phyloP scores from a whole-genome alignment of 2,329 filamentous ascomycete genomes.

The Aureobasidium namibiae region DNA sequence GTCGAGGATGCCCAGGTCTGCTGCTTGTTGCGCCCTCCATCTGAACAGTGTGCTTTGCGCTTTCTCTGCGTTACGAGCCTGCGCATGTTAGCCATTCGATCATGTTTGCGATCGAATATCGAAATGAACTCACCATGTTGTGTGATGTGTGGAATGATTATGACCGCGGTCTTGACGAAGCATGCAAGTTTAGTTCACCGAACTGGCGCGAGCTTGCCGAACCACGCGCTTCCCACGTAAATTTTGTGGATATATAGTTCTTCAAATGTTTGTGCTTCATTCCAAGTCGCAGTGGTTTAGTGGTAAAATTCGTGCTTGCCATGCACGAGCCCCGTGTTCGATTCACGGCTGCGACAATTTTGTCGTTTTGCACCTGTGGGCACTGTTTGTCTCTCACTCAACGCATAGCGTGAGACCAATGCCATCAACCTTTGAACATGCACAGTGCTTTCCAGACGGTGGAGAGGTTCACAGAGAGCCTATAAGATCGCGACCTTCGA shows the following conservation, averaged over 20 bases:
- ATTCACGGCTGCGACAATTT: conserved; percentile 12
- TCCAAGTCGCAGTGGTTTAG: conserved; percentile 12
- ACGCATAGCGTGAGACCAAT: too few species aligned
- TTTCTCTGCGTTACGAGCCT: conserved; percentile 97
- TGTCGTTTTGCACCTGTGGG: neutral
- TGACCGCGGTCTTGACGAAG: neutral
- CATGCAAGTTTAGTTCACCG: neutral
- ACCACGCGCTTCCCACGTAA: neutral
- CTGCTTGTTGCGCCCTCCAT: conserved; percentile 95
- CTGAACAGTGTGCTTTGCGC: conserved; percentile 74
- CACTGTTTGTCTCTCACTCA: too few species aligned
- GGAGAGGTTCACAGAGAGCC: too few species aligned
- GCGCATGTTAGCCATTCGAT: neutral
- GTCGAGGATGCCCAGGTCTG: conserved; percentile 93
- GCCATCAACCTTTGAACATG: too few species aligned
- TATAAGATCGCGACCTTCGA: too few species aligned
- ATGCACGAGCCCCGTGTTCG: conserved; percentile 13
- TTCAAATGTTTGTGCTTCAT: neutral
- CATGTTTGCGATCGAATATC: neutral
- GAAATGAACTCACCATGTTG: conserved; percentile 1
- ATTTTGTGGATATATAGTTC: neutral
- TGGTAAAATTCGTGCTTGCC: conserved; percentile 14
- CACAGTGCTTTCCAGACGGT: too few species aligned
- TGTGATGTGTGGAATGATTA: neutral
- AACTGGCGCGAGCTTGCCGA: neutral